A percentile compares a stretch with the other conserved stretches of the same genome.
These are phyloP conservation scores for Zygosaccharomyces lentus DNA, from an alignment of 805 yeast species.

Conservation along the genomic window DNA sequence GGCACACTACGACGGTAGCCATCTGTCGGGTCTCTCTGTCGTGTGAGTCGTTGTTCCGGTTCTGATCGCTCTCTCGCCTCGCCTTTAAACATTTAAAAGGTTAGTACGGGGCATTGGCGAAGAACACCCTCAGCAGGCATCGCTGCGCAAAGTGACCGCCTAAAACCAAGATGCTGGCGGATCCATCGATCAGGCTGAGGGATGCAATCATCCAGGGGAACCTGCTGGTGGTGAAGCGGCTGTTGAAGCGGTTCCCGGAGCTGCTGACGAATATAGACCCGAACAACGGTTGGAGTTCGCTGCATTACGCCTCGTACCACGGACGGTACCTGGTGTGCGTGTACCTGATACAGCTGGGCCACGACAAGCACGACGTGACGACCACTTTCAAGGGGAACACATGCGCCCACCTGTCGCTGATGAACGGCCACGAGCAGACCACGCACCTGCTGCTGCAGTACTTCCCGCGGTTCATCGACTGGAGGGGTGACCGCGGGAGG, in stretches of 20 bases:
- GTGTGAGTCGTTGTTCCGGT: neutral
- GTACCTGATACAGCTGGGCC: slow-evolving; percentile 51
- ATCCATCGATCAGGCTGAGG: slow-evolving; percentile 63
- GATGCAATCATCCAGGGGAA: slow-evolving; percentile 62
- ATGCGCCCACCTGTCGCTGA: slow-evolving; percentile 66
- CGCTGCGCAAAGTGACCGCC: no score
- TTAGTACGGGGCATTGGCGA: neutral
- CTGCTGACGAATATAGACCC: slow-evolving; percentile 66
- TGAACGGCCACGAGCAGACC: slow-evolving; percentile 63
- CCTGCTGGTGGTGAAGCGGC: slow-evolving; percentile 55
- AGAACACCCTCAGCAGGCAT: neutral
- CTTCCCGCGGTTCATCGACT: slow-evolving; percentile 51
- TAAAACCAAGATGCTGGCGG: slow-evolving; percentile 33
- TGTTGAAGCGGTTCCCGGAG: slow-evolving; percentile 65
- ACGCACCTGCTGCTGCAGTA: slow-evolving; percentile 69
- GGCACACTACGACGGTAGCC: slow-evolving; percentile 38
- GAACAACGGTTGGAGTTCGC: slow-evolving; percentile 71
- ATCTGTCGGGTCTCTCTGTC: slow-evolving; percentile 18
- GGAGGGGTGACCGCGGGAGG: slow-evolving; percentile 43
- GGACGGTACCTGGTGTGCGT: slow-evolving; percentile 70
- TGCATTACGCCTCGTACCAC: slow-evolving; percentile 74
- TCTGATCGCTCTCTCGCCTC: neutral
- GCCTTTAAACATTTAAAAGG: neutral
- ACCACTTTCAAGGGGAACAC: slow-evolving; percentile 55
- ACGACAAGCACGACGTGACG: slow-evolving; percentile 48